Percentiles rank a stretch among this genome's conserved stretches.
Evolutionary conservation across 768 basidiomycete species (phyloP).

Genomic region (Mrakia gelida): DNA sequence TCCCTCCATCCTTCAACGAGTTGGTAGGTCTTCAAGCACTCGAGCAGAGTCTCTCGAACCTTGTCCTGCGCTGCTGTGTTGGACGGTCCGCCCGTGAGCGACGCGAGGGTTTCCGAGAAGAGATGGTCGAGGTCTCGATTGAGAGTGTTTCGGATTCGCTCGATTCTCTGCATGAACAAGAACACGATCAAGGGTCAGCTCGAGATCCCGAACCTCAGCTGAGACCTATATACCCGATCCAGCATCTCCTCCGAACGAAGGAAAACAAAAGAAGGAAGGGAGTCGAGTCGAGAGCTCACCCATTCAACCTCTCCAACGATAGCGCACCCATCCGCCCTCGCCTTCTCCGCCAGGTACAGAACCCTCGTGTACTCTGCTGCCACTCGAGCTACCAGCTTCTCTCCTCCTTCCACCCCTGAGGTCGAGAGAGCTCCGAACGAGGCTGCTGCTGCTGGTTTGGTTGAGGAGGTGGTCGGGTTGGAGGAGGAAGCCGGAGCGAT

Average conservation of each 20-base stretch:
- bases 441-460: neutral
- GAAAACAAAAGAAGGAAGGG: conserved; percentile 34
- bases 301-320: conserved; percentile 81
- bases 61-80: neutral
- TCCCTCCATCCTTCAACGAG: conserved; percentile 73
- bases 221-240: too few species aligned
- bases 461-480: neutral
- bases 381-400: conserved; percentile 51
- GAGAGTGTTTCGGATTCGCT: conserved; percentile 75
- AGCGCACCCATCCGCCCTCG: conserved; percentile 65
- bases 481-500: conserved; percentile 45
- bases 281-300: conserved; percentile 52
- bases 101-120: conserved; percentile 62
- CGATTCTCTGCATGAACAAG: conserved; percentile 59
- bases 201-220: neutral
- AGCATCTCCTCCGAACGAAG: neutral
- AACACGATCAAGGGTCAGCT: neutral
- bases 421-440: neutral
- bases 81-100: neutral
- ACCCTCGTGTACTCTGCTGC: conserved; percentile 89
- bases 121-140: conserved; percentile 80
- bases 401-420: neutral
- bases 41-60: conserved; percentile 31
- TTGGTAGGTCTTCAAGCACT: conserved; percentile 44
- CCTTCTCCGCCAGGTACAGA: conserved; percentile 81